These are phyloP conservation scores for Colletotrichum abscissum DNA, from an alignment of 2,329 filamentous ascomycete species.

Conservation along the genomic window DNA sequence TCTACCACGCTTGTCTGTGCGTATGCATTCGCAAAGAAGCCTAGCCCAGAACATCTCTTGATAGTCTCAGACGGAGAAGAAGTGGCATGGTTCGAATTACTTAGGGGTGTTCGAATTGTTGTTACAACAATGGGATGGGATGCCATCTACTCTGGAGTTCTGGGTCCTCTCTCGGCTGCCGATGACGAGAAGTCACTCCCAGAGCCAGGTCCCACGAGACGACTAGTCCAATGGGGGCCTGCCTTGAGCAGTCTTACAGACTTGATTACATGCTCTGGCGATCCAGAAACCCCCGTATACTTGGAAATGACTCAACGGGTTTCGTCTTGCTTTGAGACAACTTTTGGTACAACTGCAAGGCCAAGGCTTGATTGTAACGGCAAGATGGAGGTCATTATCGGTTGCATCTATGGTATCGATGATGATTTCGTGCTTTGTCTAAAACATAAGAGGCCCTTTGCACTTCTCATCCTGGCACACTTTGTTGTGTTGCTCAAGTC, in stretches of 20 bases:
- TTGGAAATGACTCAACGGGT: neutral
- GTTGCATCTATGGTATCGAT: slow-evolving; percentile 32
- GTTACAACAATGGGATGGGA: slow-evolving; percentile 32
- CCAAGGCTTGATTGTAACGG: slow-evolving; percentile 8
- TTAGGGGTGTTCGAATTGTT: slow-evolving; percentile 37
- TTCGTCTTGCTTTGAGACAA: slow-evolving; percentile 12
- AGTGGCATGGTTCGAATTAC: slow-evolving; percentile 36
- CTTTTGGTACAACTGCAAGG: slow-evolving; percentile 25
- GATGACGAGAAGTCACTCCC: neutral
- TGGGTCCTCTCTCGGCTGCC: slow-evolving; percentile 5
- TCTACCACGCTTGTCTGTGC: slow-evolving; percentile 25
- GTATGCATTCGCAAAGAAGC: slow-evolving; percentile 27
- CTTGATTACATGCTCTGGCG: slow-evolving; percentile 3
- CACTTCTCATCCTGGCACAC: slow-evolving; percentile 37
- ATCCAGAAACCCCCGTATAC: slow-evolving; percentile 3
- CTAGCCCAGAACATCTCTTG: slow-evolving; percentile 34
- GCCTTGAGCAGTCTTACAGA: slow-evolving; percentile 27
- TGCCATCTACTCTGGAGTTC: slow-evolving; percentile 31
- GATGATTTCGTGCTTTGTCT: slow-evolving; percentile 30
- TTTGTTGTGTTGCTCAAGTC: slow-evolving; percentile 35
- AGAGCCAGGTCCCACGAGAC: neutral
- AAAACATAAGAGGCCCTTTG: slow-evolving; percentile 18
- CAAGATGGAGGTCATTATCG: slow-evolving; percentile 31
- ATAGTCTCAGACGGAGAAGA: slow-evolving; percentile 34
- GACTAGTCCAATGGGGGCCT: slow-evolving; percentile 29